A percentile compares a stretch with the other conserved stretches of the same genome.
Conservation (phyloP, 257 asterid genomes). For the Solanum tarijense region DNA sequence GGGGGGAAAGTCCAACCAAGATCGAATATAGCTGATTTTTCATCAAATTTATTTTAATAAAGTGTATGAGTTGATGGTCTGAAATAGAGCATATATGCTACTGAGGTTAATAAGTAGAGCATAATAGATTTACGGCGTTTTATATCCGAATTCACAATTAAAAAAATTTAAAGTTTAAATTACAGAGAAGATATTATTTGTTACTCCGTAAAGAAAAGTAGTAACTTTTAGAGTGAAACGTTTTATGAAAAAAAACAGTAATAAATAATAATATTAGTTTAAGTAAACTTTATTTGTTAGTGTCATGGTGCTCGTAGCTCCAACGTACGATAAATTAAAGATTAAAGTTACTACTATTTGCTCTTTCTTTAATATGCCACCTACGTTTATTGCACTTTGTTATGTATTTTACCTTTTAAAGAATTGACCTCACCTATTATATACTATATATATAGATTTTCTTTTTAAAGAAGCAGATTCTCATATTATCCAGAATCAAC, state of each 20-base stretch:
- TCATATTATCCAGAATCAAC: not conserved
- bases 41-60: no score
- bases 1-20: not conserved
- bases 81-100: not conserved
- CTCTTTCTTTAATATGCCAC: not conserved
- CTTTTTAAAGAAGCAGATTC: not conserved
- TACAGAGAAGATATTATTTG: no score
- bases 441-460: not conserved
- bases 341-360: not conserved
- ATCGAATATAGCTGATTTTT: no score
- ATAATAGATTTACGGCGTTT: no score
- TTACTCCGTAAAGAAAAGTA: not conserved
- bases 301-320: not conserved
- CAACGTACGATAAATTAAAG: not conserved
- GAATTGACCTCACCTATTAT: not conserved
- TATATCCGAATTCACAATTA: no score
- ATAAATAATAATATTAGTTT: no score
- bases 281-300: not conserved
- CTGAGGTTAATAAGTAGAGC: not conserved
- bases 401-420: not conserved
- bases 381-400: not conserved
- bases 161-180: no score
- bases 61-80: no score
- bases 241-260: not conserved
- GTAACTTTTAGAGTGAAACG: not conserved